These are phyloP conservation scores for Naganishia kalamii DNA, from an alignment of 768 basidiomycete genomes.

Conservation along the genomic window DNA sequence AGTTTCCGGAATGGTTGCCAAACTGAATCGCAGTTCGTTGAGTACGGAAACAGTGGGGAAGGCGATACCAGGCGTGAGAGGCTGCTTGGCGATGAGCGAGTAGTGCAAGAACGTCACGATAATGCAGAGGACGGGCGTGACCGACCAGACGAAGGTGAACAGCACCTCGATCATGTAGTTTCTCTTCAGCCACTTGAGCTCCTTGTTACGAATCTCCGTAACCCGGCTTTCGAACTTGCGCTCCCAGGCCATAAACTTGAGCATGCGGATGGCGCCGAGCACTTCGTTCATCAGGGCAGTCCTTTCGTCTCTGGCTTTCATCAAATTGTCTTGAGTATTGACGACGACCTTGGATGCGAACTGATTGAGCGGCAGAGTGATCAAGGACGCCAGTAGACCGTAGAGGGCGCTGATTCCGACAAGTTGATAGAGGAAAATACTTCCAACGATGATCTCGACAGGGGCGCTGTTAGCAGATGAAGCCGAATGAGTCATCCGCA, in stretches of 20 bases:
- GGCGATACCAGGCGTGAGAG: conserved; percentile 73
- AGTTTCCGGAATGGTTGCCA: conserved; percentile 69
- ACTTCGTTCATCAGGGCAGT: conserved; percentile 89
- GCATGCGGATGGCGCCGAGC: conserved; percentile 81
- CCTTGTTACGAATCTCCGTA: conserved; percentile 65
- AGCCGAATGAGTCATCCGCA: neutral
- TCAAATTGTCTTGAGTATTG: conserved; percentile 70
- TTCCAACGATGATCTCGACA: conserved; percentile 58
- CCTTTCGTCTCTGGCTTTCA: conserved; percentile 87
- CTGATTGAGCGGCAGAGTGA: conserved; percentile 69
- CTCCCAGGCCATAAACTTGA: conserved; percentile 96
- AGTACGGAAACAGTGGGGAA: conserved; percentile 71
- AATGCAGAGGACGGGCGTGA: conserved; percentile 54
- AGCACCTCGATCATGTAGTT: conserved; percentile 80
- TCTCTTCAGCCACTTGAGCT: conserved; percentile 73
- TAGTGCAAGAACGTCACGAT: conserved; percentile 59
- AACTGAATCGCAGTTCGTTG: conserved; percentile 71
- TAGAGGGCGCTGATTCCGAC: conserved; percentile 53
- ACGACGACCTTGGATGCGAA: conserved; percentile 73
- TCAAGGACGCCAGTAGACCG: conserved; percentile 59
- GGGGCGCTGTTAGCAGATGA: conserved; percentile 37
- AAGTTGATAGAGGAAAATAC: conserved; percentile 63
- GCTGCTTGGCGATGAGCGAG: conserved; percentile 62
- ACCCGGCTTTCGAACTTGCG: conserved; percentile 76
- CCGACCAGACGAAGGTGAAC: conserved; percentile 57